Evolutionary conservation across 768 basidiomycete genomes (phyloP).

Genomic region (Hortiboletus campestris): DNA sequence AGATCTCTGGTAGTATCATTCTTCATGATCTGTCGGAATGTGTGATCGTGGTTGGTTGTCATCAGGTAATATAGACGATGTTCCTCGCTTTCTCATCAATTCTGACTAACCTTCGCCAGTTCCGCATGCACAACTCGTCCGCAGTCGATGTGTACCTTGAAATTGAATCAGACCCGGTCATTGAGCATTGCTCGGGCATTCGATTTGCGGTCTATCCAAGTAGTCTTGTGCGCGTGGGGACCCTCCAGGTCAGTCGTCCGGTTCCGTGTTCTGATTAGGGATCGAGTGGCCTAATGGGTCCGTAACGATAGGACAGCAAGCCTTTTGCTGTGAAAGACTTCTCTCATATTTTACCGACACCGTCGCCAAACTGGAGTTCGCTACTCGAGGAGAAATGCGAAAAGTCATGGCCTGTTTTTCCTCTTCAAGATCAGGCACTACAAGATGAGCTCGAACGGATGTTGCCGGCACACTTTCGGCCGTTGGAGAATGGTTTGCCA

Average conservation of each 20-base stretch:
- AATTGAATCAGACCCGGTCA: constrained; percentile 70
- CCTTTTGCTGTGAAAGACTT: constrained; percentile 73
- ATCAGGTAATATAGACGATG: constrained; percentile 56
- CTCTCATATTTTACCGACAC: constrained; percentile 72
- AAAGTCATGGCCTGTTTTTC: constrained; percentile 22
- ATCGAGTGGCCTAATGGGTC: neutral
- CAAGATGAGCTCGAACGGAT: constrained; percentile 18
- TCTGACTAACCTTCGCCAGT: constrained; percentile 43
- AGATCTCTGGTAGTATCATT: constrained; percentile 68
- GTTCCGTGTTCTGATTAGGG: neutral
- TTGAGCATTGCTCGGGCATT: constrained; percentile 68
- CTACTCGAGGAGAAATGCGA: constrained; percentile 16
- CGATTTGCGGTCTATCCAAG: constrained; percentile 65
- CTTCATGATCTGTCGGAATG: constrained; percentile 63
- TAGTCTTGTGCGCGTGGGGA: neutral
- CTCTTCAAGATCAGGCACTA: constrained; percentile 17
- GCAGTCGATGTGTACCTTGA: constrained; percentile 64
- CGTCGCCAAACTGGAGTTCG: constrained; percentile 72
- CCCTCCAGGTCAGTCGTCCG: constrained; percentile 15
- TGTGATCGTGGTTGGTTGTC: constrained; percentile 68
- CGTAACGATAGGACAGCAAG: constrained; percentile 31
- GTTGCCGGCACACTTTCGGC: constrained; percentile 3
- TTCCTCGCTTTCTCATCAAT: neutral
- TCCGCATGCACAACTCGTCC: constrained; percentile 80
- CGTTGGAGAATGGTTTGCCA: neutral